A percentile compares a stretch with the other conserved stretches of the same genome.
Evolutionary conservation across 306 rosid genomes (phyloP).

Genomic region (Purshia tridentata): DNA sequence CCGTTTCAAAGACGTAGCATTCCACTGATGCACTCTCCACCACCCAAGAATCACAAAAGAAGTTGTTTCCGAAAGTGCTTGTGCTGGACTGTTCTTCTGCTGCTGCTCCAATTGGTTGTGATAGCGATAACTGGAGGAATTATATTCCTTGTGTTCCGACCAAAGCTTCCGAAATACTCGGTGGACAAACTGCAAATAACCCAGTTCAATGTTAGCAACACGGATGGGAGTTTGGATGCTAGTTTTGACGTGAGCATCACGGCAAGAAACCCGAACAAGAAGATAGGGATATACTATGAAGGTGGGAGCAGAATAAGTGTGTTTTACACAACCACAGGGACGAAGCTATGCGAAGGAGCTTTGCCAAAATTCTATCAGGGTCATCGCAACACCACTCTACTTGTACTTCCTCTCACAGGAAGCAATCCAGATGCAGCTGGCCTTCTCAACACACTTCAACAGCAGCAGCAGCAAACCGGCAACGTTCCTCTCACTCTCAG

Average conservation of each 20-base stretch:
- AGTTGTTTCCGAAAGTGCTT: constrained; percentile 64
- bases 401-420: constrained; percentile 47
- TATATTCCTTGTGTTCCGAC: constrained; percentile 69
- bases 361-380: constrained; percentile 88
- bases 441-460: constrained; percentile 18
- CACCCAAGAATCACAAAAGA: constrained; percentile 58
- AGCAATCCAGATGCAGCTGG: constrained; percentile 48
- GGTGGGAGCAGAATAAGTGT: constrained; percentile 77
- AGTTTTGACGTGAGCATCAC: constrained; percentile 58
- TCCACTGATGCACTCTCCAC: constrained; percentile 47
- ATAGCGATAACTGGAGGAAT: constrained; percentile 52
- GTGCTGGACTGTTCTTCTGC: constrained; percentile 45
- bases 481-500: constrained; percentile 58
- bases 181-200: constrained; percentile 41
- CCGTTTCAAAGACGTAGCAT: constrained; percentile 32
- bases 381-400: constrained; percentile 66
- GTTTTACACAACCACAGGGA: constrained; percentile 39
- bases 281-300: constrained; percentile 77
- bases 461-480: constrained; percentile 38
- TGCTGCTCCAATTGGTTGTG: constrained; percentile 41
- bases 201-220: constrained; percentile 31
- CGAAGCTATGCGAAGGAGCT: constrained; percentile 61
- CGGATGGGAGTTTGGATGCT: constrained; percentile 38
- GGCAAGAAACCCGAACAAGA: constrained; percentile 78
- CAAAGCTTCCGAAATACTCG: constrained; percentile 75